Base-by-base conservation (phyloP, 2,329 filamentous ascomycete species). In the Diaporthe ampelina region DNA sequence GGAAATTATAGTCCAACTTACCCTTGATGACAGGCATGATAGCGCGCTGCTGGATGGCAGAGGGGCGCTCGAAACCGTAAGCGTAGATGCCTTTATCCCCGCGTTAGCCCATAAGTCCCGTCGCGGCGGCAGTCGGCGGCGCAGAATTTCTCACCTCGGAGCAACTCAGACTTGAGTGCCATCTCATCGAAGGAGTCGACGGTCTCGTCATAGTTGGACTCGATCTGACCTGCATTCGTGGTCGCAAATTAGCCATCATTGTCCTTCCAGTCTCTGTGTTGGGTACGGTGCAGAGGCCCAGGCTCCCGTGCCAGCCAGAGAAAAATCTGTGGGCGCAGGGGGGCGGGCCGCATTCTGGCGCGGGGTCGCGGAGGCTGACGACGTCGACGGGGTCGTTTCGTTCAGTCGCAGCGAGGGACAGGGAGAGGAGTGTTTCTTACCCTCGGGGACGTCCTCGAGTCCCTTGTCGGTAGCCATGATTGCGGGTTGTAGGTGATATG, bases 21-120 rank as follows among this genome's bases (percentile, higher is more conserved):
- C 94, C 95, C 92, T 98, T 98, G 91, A 99, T 98, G 85, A 99
- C 97, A 84, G 97, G 97, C 94, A 98, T 97, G 88, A 99, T 99
- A 82, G 97, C 97, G 85, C 97, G 96, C 93, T 98, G 95, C 94
- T 99, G 97, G 82, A 99, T 99, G 86, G 97, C 96, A 88, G 97
- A 99, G 78, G 97, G 97, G 81, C 97, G 95, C 92, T 99, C 97
- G 90, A 99, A 99, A 94, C 97, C 97, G 87, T 99, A 99, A 85
- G 97, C 97, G 87, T 98, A 99, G 86, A 99, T 95, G 90, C 94
- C 92, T 93, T 82, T 71, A 57, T 57, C 45, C 40, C 67, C 65
- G 77, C 71, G 72, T 80, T 79, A 80, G 81, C 76, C 73, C 72
- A 77, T 26, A 72, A 70, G 73, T 76, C 69, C 43, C 37, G 19